Percentiles rank a stretch among this genome's conserved stretches.
These are phyloP conservation scores for Hanseniaspora gamundiae DNA, from an alignment of 1,139 yeast genomes.

Conservation along the genomic window DNA sequence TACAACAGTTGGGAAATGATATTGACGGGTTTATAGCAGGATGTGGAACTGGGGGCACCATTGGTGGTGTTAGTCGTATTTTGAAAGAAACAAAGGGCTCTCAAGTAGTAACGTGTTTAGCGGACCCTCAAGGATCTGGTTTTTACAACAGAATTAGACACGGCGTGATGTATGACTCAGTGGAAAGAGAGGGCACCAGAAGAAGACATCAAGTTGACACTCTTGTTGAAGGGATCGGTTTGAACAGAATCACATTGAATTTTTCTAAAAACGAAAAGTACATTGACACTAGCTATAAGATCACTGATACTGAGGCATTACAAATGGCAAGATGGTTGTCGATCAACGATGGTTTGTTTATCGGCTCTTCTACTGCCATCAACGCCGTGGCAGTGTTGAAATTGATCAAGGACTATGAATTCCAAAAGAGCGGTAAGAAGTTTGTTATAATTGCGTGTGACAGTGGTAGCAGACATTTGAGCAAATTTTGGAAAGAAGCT, in stretches of 20 bases:
- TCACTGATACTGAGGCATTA: slow-evolving; percentile 67
- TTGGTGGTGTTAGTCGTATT: slow-evolving; percentile 59
- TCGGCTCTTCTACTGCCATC: slow-evolving; percentile 87
- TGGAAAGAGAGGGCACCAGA: slow-evolving; percentile 85
- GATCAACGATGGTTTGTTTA: slow-evolving; percentile 74
- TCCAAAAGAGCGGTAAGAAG: slow-evolving; percentile 45
- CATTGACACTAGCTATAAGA: slow-evolving; percentile 72
- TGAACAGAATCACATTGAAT: slow-evolving; percentile 75
- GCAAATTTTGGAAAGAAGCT: slow-evolving; percentile 84
- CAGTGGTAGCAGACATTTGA: slow-evolving; percentile 77
- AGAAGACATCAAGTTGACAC: slow-evolving; percentile 96
- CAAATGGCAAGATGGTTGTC: slow-evolving; percentile 80
- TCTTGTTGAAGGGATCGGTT: slow-evolving; percentile 84
- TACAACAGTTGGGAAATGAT: slow-evolving; percentile 47
- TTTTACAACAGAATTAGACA: slow-evolving; percentile 69
- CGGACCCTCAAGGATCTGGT: slow-evolving; percentile 96
- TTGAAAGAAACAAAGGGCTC: slow-evolving; percentile 32
- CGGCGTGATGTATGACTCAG: slow-evolving; percentile 88
- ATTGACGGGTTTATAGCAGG: slow-evolving; percentile 73
- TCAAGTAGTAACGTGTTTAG: slow-evolving; percentile 41
- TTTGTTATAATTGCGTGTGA: slow-evolving; percentile 90
- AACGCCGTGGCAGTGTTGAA: slow-evolving; percentile 84
- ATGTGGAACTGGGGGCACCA: slow-evolving; percentile 49
- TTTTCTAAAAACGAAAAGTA: slow-evolving; percentile 56
- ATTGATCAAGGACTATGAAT: slow-evolving; percentile 39